Percentiles rank a stretch among this genome's conserved stretches.
Evolutionary conservation across 2,329 filamentous ascomycete genomes (phyloP).

Genomic region (Penicillium freii): DNA sequence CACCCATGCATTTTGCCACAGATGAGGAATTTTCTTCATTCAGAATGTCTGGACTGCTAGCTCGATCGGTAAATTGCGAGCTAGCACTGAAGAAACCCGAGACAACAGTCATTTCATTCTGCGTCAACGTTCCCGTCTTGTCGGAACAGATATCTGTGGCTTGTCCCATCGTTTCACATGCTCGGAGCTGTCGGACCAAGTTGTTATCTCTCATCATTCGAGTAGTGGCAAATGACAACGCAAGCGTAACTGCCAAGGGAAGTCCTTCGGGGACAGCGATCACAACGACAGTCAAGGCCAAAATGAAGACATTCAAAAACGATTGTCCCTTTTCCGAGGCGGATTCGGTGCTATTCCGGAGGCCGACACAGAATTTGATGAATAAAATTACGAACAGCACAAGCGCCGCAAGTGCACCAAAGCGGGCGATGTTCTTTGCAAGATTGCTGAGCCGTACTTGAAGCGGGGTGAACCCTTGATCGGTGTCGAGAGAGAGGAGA

Average conservation of each 20-base stretch:
- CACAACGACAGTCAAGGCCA: conserved; percentile 70
- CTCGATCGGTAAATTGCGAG: conserved; percentile 9
- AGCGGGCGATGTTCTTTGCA: conserved; percentile 70
- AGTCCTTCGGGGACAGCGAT: conserved; percentile 74
- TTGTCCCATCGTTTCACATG: conserved; percentile 77
- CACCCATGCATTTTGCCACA: neutral
- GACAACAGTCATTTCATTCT: conserved; percentile 72
- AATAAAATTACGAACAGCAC: conserved; percentile 80
- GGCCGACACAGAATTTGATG: conserved; percentile 77
- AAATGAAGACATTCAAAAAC: conserved; percentile 71
- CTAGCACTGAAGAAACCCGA: conserved; percentile 61
- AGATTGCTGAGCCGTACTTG: conserved; percentile 71
- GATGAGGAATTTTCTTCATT: neutral
- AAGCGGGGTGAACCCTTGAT: conserved; percentile 70
- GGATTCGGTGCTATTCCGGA: conserved; percentile 62
- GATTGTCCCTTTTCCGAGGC: conserved; percentile 43
- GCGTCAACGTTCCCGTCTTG: conserved; percentile 71
- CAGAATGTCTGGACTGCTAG: too few relatives aligned
- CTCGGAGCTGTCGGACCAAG: conserved; percentile 68
- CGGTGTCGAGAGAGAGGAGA: conserved; percentile 67
- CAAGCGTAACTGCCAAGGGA: conserved; percentile 70
- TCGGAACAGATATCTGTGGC: conserved; percentile 75
- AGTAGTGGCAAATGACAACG: conserved; percentile 70
- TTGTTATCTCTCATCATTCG: conserved; percentile 74
- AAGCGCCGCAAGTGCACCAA: conserved; percentile 62